Base-by-base conservation (phyloP, 1,284 basidiomycete species). In the Vanrija humicola region DNA sequence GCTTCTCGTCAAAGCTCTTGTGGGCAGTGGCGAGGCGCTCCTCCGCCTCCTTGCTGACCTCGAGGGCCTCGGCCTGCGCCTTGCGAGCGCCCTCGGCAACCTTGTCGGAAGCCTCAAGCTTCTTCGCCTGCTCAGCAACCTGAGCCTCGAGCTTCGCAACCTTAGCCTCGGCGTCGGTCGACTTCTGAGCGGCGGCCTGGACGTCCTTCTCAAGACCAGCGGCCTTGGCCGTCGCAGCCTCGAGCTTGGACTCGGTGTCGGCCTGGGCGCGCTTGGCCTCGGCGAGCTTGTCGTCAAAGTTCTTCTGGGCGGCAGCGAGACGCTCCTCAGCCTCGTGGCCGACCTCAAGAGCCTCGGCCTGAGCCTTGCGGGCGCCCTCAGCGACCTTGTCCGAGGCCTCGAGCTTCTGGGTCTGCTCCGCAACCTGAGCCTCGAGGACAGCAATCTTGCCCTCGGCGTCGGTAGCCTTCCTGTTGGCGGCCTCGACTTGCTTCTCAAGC, bases 141-240 rank as follows among this genome's bases (percentile, higher is more conserved):
- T 42, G 40, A n/a, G 40, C 19, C n/a, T 21, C n/a, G 40, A 42
- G 40, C 6, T 6, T 39, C 3, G 38, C 21, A 6, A 45, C 18
- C 26, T 51, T 25, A 16, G 43, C 52, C 8, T 48, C 25, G 40
- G 46, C 18, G 14, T 6, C 46, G 16, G 23, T 42, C 10, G 52
- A 46, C 39, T 54, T 38, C 10, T 19, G 5, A 4, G 53, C 16
- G 9, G 56, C 42, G 18, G 46, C 38, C 16, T 52, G 55, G 43
- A 57, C 50, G 45, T 59, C 50, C 12, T 53, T 40, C 14, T 62
- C 47, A 10, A 64, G 53, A 16, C 54, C 60, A 3, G 63, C 52
- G 34, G 62, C 48, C 18, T 55, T 61, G 34, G 53, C 46, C 5
- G 57, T 49, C 12, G 62, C 55, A 18, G 40, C 19, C 40, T 18